Conservation (phyloP, 306 rosid genomes). For the Psophocarpus tetragonolobus region DNA sequence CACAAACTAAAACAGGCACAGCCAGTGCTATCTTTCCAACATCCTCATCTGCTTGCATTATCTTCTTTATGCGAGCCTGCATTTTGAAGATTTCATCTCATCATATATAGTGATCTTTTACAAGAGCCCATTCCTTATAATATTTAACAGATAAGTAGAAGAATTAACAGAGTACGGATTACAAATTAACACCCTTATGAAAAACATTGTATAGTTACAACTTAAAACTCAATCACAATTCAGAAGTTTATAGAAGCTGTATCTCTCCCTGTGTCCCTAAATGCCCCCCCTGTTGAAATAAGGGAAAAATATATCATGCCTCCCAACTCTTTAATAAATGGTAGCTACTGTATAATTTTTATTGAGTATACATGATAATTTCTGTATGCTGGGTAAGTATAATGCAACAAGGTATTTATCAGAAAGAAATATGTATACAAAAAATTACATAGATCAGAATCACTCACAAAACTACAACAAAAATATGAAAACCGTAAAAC, state of each 20-base stretch:
- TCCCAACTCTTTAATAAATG: not conserved
- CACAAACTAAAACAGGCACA: conserved; percentile 98
- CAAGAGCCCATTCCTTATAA: not conserved
- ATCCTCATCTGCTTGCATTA: conserved; percentile 98
- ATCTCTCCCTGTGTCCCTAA: not conserved
- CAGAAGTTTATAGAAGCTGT: not conserved
- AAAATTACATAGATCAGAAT: not conserved
- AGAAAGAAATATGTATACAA: not conserved
- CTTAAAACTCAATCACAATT: not conserved
- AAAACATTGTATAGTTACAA: not conserved
- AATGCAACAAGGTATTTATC: not conserved
- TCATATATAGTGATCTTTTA: conserved; percentile 17
- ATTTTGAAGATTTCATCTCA: conserved; percentile 26
- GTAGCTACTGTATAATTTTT: not conserved
- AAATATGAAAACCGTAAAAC: not conserved
- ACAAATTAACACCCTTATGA: conserved; percentile 3
- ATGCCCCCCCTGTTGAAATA: not conserved
- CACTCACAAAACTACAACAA: not conserved
- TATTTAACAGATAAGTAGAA: conserved; percentile 1
- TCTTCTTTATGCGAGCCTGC: conserved; percentile 98
- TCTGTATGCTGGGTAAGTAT: not conserved
- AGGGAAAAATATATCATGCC: not conserved
- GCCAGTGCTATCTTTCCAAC: conserved; percentile 97
- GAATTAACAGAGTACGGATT: not conserved
- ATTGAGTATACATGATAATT: not conserved